phyloP scores from a whole-genome alignment of 2,329 filamentous ascomycete species.

The Claviceps arundinis region DNA sequence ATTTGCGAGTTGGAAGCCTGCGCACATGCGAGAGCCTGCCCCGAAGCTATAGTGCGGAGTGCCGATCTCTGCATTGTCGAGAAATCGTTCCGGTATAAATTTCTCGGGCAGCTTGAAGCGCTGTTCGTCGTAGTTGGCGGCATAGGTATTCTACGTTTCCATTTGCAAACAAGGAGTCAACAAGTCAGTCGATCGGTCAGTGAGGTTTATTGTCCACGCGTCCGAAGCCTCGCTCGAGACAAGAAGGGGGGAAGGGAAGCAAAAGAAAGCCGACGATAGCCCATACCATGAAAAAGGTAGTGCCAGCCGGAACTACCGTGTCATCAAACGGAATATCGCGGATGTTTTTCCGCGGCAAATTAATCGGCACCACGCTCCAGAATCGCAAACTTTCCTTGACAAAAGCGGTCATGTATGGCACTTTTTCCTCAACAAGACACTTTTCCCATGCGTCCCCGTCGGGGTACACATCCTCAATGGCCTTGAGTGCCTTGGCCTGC shows the following conservation, averaged over 20 bases:
- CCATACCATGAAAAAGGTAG: constrained; percentile 62
- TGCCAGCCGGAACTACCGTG: constrained; percentile 56
- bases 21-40: constrained; percentile 50
- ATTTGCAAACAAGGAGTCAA: neutral
- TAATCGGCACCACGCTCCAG: constrained; percentile 71
- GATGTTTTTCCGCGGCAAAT: constrained; percentile 57
- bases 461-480: constrained; percentile 60
- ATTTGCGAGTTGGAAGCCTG: constrained; percentile 49
- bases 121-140: constrained; percentile 55
- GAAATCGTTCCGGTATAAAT: constrained; percentile 60
- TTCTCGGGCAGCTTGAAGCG: constrained; percentile 51
- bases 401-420: constrained; percentile 63
- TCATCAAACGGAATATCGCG: constrained; percentile 59
- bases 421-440: constrained; percentile 60
- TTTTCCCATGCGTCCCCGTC: constrained; percentile 63
- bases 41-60: constrained; percentile 51
- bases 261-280: neutral
- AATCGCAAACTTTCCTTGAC: constrained; percentile 68
- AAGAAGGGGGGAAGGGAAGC: neutral
- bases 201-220: neutral
- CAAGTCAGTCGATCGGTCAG: neutral
- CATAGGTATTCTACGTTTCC: constrained; percentile 51
- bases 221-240: too few relatives aligned
- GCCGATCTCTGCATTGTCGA: constrained; percentile 40
- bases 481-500: constrained; percentile 54